Evolutionary conservation across 805 yeast species (phyloP), one percentile per base, ranked within the genome.

Genomic region (Schwanniomyces sp.): DNA sequence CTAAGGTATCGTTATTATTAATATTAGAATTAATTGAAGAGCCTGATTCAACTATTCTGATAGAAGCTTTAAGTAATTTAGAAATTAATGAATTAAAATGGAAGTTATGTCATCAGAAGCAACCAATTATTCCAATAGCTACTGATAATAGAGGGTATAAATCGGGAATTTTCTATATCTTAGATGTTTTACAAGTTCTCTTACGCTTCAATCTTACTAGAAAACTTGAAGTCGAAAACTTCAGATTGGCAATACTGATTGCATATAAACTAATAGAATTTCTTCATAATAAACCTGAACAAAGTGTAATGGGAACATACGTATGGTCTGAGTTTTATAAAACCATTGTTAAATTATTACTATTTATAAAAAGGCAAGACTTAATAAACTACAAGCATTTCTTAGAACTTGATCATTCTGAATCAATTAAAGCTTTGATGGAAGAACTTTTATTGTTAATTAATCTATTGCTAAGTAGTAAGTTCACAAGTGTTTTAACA

Each of bases 91-190:
- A 72, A 47, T 62, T 62, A 56, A 63, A 64, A 45, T 74, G 75
- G 74, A 74, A 73, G 52, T 53, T 73, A 37, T 69, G 74, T 30
- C 79, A 71, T 47, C 78, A 74, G 45, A 61, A 57, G 43, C 45
- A 52, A 11, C 76, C 78, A 1, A 44, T 66, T 9, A 52, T 74
- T 3, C 73, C 74, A 32, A 51, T 52, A 24, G 58, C 57, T 47
- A 16, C 48, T 1, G 59, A 55, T 2, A 52, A 61, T 7, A 55
- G 53, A 21, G 66, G 64, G 2, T 48, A 48, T 40, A 70, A 69
- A 38, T 59, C 70, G 2, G 48, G 66, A 9, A 52, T 67, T 32
- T 62, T 72, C 25, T 74, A 68, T 46, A 58, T 69, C 11, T 43
- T 70, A 32, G 75, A 70, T 49, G 49, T 54, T 24, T 40, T 67